phyloP scores from a whole-genome alignment of 257 asterid species.

The Solanum pinnatisectum region DNA sequence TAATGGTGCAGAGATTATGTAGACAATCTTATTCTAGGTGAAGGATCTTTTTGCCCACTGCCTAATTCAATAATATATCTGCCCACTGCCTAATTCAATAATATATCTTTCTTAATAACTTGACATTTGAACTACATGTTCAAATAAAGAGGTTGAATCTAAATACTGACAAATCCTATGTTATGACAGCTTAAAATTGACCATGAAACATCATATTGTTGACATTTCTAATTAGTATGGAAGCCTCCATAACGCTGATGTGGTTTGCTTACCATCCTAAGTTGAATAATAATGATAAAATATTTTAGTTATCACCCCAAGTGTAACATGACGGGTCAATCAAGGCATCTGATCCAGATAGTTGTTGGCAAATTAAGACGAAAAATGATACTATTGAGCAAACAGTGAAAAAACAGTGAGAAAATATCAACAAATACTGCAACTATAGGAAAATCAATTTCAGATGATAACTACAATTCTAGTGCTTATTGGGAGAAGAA shows the following conservation, averaged over 20 bases:
- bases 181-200: neutral
- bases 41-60: neutral
- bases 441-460: neutral
- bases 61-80: neutral
- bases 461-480: neutral
- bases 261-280: neutral
- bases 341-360: neutral
- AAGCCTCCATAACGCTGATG: neutral
- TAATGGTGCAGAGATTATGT: neutral
- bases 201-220: neutral
- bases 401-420: neutral
- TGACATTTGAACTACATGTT: neutral
- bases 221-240: neutral
- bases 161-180: neutral
- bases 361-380: neutral
- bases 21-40: neutral
- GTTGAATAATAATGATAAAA: neutral
- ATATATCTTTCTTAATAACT: neutral
- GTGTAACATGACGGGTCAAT: neutral
- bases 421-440: neutral
- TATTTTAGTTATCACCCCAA: neutral
- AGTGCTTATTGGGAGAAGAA: neutral
- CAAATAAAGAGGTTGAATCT: neutral
- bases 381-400: neutral
- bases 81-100: neutral